Evolutionary conservation across 352 stramenopile genomes (phyloP).

Genomic region (Globisporangium canariense): DNA sequence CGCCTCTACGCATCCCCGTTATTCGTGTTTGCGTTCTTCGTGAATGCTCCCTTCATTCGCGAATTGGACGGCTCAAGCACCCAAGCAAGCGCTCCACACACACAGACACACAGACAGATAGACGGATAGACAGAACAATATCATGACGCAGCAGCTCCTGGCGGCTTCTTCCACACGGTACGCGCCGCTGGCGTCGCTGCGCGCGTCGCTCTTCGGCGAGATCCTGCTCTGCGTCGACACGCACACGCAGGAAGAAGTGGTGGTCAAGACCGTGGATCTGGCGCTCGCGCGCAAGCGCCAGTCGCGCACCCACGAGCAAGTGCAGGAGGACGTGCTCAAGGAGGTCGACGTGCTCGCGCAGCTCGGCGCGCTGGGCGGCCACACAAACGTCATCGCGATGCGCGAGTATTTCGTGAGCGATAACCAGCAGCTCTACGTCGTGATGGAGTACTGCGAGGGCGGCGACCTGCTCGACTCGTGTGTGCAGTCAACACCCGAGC

Average conservation of each 20-base stretch:
- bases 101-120: background rate
- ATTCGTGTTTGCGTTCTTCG: background rate
- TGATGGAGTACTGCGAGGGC: conserved; percentile 76
- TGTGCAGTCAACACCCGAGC: conserved; percentile 13
- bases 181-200: conserved; percentile 39
- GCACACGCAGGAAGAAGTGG: conserved; percentile 48
- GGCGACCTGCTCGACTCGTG: conserved; percentile 71
- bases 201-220: conserved; percentile 65
- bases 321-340: conserved; percentile 68
- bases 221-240: conserved; percentile 62
- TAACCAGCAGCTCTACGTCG: conserved; percentile 51
- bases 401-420: conserved; percentile 62
- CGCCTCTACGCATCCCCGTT: background rate
- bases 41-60: background rate
- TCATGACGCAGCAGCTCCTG: conserved; percentile 5
- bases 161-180: conserved; percentile 28
- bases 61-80: background rate
- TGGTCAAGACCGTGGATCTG: conserved; percentile 74
- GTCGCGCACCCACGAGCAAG: conserved; percentile 40
- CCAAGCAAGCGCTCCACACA: background rate
- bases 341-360: conserved; percentile 67
- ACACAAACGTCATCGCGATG: conserved; percentile 73
- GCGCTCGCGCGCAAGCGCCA: conserved; percentile 48
- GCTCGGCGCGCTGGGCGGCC: conserved; percentile 47
- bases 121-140: background rate